These are phyloP conservation scores for Curvularia hawaiiensis DNA, from an alignment of 2,329 filamentous ascomycete genomes.

Conservation along the genomic window DNA sequence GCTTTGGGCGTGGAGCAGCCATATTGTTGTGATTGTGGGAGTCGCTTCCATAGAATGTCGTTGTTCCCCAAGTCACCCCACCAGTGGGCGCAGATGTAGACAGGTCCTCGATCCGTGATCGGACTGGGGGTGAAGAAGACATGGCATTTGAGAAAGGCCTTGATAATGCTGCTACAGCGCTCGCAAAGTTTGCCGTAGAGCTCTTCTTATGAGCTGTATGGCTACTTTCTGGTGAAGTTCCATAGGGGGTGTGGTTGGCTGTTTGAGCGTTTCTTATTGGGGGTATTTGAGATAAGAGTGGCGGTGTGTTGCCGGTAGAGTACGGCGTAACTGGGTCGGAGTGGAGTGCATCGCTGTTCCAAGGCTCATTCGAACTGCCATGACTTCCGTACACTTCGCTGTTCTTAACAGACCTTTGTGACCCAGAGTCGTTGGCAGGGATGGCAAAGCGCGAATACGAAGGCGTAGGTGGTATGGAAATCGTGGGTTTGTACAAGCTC, in stretches of 20 bases:
- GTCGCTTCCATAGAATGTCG: conserved; percentile 47
- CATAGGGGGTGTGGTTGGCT: conserved; percentile 48
- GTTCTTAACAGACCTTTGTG: conserved; percentile 36
- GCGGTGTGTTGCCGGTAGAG: conserved; percentile 60
- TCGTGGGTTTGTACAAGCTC: conserved; percentile 50
- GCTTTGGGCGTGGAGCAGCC: conserved; percentile 38
- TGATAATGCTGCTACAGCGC: conserved; percentile 47
- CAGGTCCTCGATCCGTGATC: conserved; percentile 45
- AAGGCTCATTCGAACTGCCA: conserved; percentile 57
- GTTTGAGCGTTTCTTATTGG: conserved; percentile 44
- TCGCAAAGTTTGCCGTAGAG: conserved; percentile 47
- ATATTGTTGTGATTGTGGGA: conserved; percentile 35
- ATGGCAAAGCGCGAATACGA: conserved; percentile 39
- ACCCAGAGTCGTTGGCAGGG: conserved; percentile 38
- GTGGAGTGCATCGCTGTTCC: conserved; percentile 48
- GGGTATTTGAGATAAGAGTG: conserved; percentile 49
- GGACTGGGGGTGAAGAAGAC: conserved; percentile 47
- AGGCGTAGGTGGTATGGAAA: conserved; percentile 41
- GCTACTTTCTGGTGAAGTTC: conserved; percentile 50
- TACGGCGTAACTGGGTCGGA: conserved; percentile 57
- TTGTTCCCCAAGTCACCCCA: conserved; percentile 55
- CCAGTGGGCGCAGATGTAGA: conserved; percentile 50
- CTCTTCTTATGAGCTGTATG: conserved; percentile 39
- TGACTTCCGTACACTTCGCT: conserved; percentile 54
- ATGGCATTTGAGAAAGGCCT: conserved; percentile 47